Evolutionary conservation across 2,329 filamentous ascomycete genomes (phyloP).

Genomic region (Pyricularia sp.): DNA sequence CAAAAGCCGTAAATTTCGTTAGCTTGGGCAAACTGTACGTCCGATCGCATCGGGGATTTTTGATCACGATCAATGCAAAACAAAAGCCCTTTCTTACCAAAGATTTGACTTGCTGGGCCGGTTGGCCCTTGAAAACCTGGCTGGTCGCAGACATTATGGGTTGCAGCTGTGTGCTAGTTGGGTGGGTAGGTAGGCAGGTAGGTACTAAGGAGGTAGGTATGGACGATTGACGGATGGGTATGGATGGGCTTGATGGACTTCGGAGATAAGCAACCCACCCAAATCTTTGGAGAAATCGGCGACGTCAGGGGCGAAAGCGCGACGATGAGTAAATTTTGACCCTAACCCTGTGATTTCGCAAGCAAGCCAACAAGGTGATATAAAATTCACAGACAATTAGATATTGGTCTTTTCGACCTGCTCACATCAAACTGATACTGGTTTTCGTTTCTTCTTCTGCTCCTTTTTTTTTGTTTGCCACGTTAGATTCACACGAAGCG

Average conservation of each 20-base stretch:
- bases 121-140: slow-evolving; percentile 33
- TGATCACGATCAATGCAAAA: neutral
- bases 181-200: neutral
- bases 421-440: neutral
- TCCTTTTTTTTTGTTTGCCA: neutral
- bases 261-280: neutral
- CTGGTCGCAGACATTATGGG: slow-evolving; percentile 1
- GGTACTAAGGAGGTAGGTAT: neutral
- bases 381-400: too few species aligned
- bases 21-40: neutral
- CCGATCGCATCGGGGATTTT: neutral
- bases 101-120: slow-evolving; percentile 44
- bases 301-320: neutral
- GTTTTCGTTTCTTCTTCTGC: too few species aligned
- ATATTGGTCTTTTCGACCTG: too few species aligned
- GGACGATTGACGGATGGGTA: neutral
- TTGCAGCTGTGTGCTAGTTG: neutral
- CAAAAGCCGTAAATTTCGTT: neutral
- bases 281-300: neutral
- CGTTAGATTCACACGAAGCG: neutral
- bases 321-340: neutral
- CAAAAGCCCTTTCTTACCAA: slow-evolving; percentile 26
- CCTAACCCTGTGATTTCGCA: neutral
- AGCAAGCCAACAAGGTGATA: too few species aligned
- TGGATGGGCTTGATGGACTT: neutral